Evolutionary conservation across 2,329 filamentous ascomycete species (phyloP), one percentile per base, ranked within the genome.

Genomic region (Eurotiales sp.): DNA sequence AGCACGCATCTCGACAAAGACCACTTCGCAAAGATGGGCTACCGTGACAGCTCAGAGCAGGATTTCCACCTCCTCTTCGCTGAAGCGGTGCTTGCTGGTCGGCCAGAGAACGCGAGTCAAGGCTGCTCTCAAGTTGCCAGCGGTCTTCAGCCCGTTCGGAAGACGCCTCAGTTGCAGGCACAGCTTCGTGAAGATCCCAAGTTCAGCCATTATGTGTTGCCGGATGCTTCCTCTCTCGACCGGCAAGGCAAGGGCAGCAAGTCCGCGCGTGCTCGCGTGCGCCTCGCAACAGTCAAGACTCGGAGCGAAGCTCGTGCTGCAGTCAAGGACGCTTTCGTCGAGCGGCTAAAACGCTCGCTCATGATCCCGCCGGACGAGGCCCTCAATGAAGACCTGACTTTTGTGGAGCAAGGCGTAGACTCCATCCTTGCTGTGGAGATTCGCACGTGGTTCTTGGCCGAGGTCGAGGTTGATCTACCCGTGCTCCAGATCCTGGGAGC

Each of bases 401-500:
- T 51, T 11, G 36, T 65, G 49, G 55, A 59, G 8, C 58, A 59
- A 19, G 62, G 62, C 4, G 50, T 66, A 22, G 56, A 60, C 0
- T 59, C 64, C 4, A 22, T 52, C 4, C 29, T 52, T 11, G 50
- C 51, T n/a, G 51, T 53, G 4, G 51, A 53, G 11, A 36, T 49
- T 19, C 44, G 44, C 8, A 43, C 39, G 37, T 80, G 77, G 77
- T 75, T 79, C 54, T 40, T 72, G 21, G 75, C 75, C 46, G 64
- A 74, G 36, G 39, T 77, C 0, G 54, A 71, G 0, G 60, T 72
- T 0, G 72, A 78, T 44, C 64, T 79, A 1, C 72, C 75, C 0
- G 69, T 78, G 3, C 62, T 79, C 3, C 74, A 75, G 52, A 66
- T 79, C 44, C 56, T 77, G 4, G 64, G 70, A 12, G 72, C 68